Base-by-base conservation (phyloP, 1,139 yeast species). In the Suhomyces terraborum region DNA sequence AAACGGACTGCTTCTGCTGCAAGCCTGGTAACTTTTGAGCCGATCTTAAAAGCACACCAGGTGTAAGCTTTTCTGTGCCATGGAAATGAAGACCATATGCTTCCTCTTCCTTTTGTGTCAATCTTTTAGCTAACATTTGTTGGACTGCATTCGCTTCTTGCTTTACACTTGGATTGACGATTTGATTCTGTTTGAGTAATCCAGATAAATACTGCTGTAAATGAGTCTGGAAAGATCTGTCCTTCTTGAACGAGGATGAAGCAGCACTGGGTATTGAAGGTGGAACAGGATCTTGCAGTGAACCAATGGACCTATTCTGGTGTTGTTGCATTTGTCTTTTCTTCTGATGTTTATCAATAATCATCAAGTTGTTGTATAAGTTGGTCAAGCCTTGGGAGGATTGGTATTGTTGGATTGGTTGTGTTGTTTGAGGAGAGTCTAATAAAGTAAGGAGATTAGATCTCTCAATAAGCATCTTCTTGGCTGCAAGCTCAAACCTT, bases 331-430 rank as follows among this genome's bases (percentile, higher is more conserved):
- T 49, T 50, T 67, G 74, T 7, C 67, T 61, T 51, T 67, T 69
- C 58, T 72, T 73, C 43, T 71, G 77, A 45, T 71, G 69, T 58
- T 88, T 88, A 55, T 91, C 97, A 33, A 80, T 73, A 31, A 85
- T 77, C 79, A 91, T 80, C 49, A 93, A 72, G 40, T 86, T 84
- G 54, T 83, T 86, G 54, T 91, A 89, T 27, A 93, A 72, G 54
- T 87, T 95, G 2, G 96, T 82, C 45, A 93, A 74, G 0, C 98
- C 98, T 55, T 88, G 95, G 1, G 96, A 87, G 1, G 95, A 80
- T 55, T 82, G 78, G 58, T 86, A 88, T 55, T 88, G 96, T 40
- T 77, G 79, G 6, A 84, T 81, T 4, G 88, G 76, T 24, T 86
- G 88, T 0, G 89, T 76, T 2, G 91, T 75, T 54, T 84, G 91